These are phyloP conservation scores for Cucurbita pepo DNA, from an alignment of 306 rosid genomes.

Conservation along the genomic window DNA sequence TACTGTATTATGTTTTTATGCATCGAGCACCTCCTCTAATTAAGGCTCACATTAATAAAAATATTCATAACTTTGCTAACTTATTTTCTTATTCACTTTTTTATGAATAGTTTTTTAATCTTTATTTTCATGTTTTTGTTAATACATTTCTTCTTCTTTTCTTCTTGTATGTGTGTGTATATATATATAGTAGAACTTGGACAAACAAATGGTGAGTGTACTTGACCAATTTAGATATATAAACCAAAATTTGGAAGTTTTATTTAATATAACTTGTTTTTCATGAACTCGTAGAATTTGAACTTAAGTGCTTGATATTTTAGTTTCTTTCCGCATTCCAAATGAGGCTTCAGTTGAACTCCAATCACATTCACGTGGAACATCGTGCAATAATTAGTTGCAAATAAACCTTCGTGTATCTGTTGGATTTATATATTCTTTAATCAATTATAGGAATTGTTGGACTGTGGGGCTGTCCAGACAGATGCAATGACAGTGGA, in stretches of 20 bases:
- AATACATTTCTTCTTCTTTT: not conserved
- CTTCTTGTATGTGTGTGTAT: not conserved
- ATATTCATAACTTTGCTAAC: not conserved
- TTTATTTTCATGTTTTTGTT: not conserved
- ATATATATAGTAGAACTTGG: not conserved
- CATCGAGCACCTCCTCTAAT: not conserved
- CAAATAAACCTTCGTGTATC: not conserved
- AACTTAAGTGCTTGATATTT: not conserved
- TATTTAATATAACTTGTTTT: not conserved
- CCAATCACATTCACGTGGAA: not conserved
- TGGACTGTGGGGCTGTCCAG: slow-evolving; percentile 98
- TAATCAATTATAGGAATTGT: slow-evolving; percentile 37
- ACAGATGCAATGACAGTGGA: slow-evolving; percentile 92
- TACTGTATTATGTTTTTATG: not conserved
- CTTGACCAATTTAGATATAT: not conserved
- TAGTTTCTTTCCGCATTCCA: not conserved
- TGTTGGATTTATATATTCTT: not conserved
- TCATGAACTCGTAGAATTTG: not conserved
- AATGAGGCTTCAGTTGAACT: not conserved
- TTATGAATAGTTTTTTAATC: not conserved
- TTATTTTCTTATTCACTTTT: not conserved
- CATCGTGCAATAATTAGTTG: not conserved
- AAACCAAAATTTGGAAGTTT: not conserved
- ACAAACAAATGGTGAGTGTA: not conserved
- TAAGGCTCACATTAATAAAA: not conserved